Evolutionary conservation across 495 filamentous ascomycete species (phyloP), one percentile per base, ranked within the genome.

Genomic region (Monascus purpureus): DNA sequence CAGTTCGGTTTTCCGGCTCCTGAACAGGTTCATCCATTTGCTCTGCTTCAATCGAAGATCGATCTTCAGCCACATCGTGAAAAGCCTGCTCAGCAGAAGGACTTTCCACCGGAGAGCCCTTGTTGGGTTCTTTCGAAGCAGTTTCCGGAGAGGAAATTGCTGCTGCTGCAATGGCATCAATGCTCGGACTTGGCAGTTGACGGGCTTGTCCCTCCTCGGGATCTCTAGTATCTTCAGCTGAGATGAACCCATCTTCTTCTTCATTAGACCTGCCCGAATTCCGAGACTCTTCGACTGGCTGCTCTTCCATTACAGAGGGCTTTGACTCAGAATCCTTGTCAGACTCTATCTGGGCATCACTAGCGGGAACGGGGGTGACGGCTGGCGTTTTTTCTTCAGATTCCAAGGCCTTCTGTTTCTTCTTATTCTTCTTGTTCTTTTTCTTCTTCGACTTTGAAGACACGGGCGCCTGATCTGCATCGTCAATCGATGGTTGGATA

Each of bases 121-220:
- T 28, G 30, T 32, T 18, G 25, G 33, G 14, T 31, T 29, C 17
- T 11, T 41, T 38, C 25, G 32, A 28, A 22, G 35, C 35, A 16
- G 15, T 23, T 28, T 32, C 22, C 6, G 13, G 28, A 8, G 32
- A 30, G 28, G 31, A 31, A 8, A 36, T 23, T 30, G 30, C 34
- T 6, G 17, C 24, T 12, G 13, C 35, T 28, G 39, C 32, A 2
- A 39, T 35, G n/a, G n/a, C n/a, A n/a, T n/a, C n/a, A n/a, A n/a
- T n/a, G n/a, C 12, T 50, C 48, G 13, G 31, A 31, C 36, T 55
- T n/a, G 17, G 29, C 41, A 25, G 52, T 48, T 23, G 52, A 59
- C 33, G 55, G 56, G 14, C 52, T 52, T 35, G 61, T 63, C 39
- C 56, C 37, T 67, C 65, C 36, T 64, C 60, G 8, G 58, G 53